phyloP scores from a whole-genome alignment of 139 green algal species.

The Coelastrella sp. region DNA sequence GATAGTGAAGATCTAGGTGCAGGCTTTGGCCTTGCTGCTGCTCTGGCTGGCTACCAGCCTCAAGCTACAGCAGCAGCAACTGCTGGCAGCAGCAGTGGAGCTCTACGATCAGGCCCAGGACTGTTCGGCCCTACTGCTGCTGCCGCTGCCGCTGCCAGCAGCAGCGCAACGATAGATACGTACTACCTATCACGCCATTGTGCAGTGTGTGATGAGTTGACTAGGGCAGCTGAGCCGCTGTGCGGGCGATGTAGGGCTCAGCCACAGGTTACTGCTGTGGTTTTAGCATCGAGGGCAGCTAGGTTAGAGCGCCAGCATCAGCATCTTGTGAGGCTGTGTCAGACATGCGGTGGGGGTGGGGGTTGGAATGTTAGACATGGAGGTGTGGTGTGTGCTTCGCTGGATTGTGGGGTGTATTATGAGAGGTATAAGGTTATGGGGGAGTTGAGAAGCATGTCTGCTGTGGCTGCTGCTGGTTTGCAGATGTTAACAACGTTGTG shows the following conservation, averaged over 20 bases:
- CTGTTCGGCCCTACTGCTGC: not conserved
- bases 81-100: not conserved
- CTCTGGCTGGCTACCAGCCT: not conserved
- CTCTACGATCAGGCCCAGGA: not conserved
- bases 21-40: conserved; percentile 11
- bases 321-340: conserved; percentile 80
- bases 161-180: conserved; percentile 83
- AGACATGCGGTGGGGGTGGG: conserved; percentile 84
- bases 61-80: not conserved
- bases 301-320: conserved; percentile 75
- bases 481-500: conserved; percentile 25
- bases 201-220: conserved; percentile 91
- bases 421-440: conserved; percentile 84
- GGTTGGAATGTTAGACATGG: conserved; percentile 53
- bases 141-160: conserved; percentile 24
- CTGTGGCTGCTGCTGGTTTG: conserved; percentile 60
- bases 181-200: conserved; percentile 97
- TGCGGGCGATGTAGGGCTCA: conserved; percentile 73
- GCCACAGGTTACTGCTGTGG: conserved; percentile 61
- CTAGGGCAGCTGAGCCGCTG: conserved; percentile 72
- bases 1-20: not conserved
- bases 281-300: conserved; percentile 66
- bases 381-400: conserved; percentile 85
- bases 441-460: conserved; percentile 65
- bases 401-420: conserved; percentile 95